These are phyloP conservation scores for Leishmania aethiopica DNA, from an alignment of 208 protist genomes.

Conservation along the genomic window DNA sequence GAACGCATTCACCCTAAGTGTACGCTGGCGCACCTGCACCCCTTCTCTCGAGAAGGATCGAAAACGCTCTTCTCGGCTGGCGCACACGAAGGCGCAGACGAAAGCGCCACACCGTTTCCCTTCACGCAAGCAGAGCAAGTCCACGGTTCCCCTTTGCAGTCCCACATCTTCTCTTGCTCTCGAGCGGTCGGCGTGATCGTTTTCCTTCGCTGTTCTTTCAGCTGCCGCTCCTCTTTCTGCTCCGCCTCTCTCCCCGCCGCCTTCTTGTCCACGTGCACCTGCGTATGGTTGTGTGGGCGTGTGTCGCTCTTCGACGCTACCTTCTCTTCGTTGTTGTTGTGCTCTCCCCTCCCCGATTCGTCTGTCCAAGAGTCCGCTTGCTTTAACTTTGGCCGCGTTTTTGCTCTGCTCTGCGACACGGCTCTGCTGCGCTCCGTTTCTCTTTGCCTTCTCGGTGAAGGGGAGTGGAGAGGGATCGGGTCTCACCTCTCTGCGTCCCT, in stretches of 20 bases:
- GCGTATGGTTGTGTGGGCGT: neutral
- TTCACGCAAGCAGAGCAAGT: neutral
- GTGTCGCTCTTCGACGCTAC: too few relatives aligned
- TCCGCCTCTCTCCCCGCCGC: neutral
- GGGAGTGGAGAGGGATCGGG: too few relatives aligned
- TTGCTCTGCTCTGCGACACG: neutral
- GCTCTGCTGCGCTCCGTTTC: neutral
- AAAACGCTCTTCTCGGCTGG: neutral
- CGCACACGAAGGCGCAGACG: neutral
- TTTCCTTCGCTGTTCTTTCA: neutral
- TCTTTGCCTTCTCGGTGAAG: neutral
- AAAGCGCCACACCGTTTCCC: neutral
- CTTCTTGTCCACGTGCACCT: neutral
- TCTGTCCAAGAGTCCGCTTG: neutral
- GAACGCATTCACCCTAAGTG: neutral
- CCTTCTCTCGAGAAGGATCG: neutral
- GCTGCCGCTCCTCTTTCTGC: neutral
- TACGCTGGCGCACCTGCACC: neutral
- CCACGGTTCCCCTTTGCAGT: neutral
- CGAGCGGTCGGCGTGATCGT: neutral
- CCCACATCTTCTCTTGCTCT: neutral
- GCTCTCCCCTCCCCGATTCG: neutral
- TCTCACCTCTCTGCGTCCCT: neutral
- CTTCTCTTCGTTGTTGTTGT: too few relatives aligned
- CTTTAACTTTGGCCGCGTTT: neutral